Conservation (phyloP, 805 yeast species). For the Blastobotrys americana region DNA sequence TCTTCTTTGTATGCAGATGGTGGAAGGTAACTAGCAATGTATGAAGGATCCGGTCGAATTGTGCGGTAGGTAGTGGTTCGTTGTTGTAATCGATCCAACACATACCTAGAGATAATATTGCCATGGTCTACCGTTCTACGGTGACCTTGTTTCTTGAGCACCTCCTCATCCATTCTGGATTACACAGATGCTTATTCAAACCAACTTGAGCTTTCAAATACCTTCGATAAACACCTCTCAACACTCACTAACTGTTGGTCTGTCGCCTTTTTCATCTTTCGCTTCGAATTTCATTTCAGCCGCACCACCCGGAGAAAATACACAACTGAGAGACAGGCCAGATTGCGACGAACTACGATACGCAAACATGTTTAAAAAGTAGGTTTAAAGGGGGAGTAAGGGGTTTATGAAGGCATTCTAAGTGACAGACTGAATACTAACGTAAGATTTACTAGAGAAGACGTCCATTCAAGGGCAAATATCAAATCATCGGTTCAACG, state of each 20-base stretch:
- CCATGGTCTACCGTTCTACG: constrained; percentile 76
- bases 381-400: neutral
- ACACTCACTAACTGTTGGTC: neutral
- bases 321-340: neutral
- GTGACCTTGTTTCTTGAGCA: constrained; percentile 29
- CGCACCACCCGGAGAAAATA: neutral
- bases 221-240: neutral
- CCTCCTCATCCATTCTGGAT: constrained; percentile 20
- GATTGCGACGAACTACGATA: neutral
- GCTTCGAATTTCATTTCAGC: no score
- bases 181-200: no score
- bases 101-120: constrained; percentile 60
- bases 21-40: constrained; percentile 52
- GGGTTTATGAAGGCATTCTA: no score
- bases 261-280: no score
- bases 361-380: constrained; percentile 20
- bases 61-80: constrained; percentile 11
- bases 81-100: constrained; percentile 37
- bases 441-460: constrained; percentile 69
- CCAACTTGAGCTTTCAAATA: neutral
- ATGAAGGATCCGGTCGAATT: constrained; percentile 63
- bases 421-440: neutral
- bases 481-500: constrained; percentile 93
- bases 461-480: constrained; percentile 82
- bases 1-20: constrained; percentile 48